Base-by-base conservation (phyloP, 148 eudicot species). In the Bassia scoparia region DNA sequence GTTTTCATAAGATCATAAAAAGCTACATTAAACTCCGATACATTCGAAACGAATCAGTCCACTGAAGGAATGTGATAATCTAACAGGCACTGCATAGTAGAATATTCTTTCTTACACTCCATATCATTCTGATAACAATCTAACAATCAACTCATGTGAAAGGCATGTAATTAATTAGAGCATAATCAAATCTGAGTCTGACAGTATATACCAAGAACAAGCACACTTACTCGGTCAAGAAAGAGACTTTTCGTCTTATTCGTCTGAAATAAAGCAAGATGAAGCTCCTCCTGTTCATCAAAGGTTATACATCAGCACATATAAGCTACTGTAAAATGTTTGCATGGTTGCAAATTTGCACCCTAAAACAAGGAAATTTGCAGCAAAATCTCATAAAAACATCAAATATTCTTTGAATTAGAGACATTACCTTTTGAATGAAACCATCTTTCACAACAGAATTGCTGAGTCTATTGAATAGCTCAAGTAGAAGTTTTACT, bases 391-490 rank as follows among this genome's bases (percentile, higher is more conserved):
- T 50, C 44, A 26, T 27, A 34, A 61, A 27, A 12, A 49, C 8
- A 7, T 46, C 20, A 50, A 13, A 73, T 38, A 1, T 29, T 10
- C 12, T n/a, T n/a, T n/a, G n/a, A n/a, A n/a, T n/a, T n/a, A n/a
- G 4, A 31, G 21, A 35, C 4, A 44, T 9, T 41, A 66, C 81
- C 81, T 78, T 78, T 5, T 65, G 72, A 52, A 78, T 78, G 55
- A 34, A 71, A 23, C 81, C 76, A 72, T 78, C 81, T 55, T 67
- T 65, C 11, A 78, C 76, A 56, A 78, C 76, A 55, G 76, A 78
- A 67, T 78, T 78, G 72, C 81, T 73, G 31, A 82, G 68, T 67
- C 50, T 82, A 38, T 64, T 71, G 52, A 54, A 82, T 9, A 82
- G 69, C 12, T 82, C 84, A 67, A 11, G 71, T 38, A 82, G 63